Evolutionary conservation across 2,329 filamentous ascomycete genomes (phyloP).

Genomic region (Botrytis sinoallii): DNA sequence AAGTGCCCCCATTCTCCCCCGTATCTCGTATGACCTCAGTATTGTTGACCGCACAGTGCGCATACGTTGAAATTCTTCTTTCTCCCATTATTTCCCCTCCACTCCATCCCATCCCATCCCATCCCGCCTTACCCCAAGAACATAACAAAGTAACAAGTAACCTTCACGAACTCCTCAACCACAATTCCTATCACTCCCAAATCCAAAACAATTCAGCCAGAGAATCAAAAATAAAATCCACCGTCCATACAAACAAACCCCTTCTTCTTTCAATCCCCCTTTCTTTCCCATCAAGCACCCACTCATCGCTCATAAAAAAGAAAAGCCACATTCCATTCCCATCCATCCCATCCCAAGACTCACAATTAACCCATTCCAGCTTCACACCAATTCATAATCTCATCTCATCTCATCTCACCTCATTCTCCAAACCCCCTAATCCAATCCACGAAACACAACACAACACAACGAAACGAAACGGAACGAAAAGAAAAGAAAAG

Average conservation of each 20-base stretch:
- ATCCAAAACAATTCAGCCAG: not conserved
- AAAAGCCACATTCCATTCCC: not conserved
- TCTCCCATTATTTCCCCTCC: not conserved
- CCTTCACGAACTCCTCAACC: not conserved
- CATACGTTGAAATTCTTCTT: not conserved
- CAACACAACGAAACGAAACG: not conserved
- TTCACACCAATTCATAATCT: too few species aligned
- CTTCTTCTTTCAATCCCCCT: not conserved
- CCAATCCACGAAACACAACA: not conserved
- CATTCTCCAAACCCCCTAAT: not conserved
- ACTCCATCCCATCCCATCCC: too few species aligned
- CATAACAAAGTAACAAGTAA: not conserved
- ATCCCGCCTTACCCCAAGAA: not conserved
- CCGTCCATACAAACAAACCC: not conserved
- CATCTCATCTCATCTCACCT: too few species aligned
- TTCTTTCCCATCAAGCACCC: not conserved
- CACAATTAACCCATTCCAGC: too few species aligned
- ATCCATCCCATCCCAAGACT: too few species aligned
- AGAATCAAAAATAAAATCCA: not conserved
- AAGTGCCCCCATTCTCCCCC: too few species aligned
- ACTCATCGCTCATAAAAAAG: not conserved
- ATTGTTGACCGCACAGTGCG: not conserved
- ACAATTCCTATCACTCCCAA: not conserved
- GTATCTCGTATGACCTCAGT: not conserved
- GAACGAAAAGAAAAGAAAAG: fast-evolving